These are phyloP conservation scores for Ceratocystis ficicola DNA, from an alignment of 2,329 filamentous ascomycete species.

Conservation along the genomic window DNA sequence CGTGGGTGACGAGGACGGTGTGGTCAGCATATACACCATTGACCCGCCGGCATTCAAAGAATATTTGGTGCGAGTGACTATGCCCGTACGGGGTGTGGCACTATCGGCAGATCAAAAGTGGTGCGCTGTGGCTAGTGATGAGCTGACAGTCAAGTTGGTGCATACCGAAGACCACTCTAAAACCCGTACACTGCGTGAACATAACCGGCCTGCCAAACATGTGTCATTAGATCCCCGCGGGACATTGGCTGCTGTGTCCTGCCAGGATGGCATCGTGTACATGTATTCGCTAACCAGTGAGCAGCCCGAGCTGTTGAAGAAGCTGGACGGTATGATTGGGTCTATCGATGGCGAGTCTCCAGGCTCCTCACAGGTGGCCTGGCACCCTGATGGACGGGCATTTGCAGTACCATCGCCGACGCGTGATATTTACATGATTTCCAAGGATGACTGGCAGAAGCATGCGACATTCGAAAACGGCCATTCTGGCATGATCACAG, in stretches of 20 bases:
- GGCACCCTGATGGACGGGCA: constrained; percentile 90
- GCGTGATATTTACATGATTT: constrained; percentile 73
- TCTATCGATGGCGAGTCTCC: constrained; percentile 55
- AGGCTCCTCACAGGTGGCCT: constrained; percentile 56
- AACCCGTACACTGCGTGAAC: constrained; percentile 69
- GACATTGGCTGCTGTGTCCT: constrained; percentile 64
- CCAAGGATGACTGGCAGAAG: constrained; percentile 78
- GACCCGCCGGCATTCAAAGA: constrained; percentile 58
- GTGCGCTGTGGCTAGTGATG: constrained; percentile 94
- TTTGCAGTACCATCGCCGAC: constrained; percentile 77
- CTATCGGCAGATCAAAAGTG: constrained; percentile 71
- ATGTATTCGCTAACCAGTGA: constrained; percentile 72
- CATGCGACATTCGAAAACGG: constrained; percentile 68
- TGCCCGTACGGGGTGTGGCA: constrained; percentile 76
- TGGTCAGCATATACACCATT: constrained; percentile 87
- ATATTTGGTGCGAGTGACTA: constrained; percentile 68
- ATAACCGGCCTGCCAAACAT: constrained; percentile 79
- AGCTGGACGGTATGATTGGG: constrained; percentile 76
- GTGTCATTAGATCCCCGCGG: constrained; percentile 76
- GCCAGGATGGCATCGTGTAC: constrained; percentile 80
- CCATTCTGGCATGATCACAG: constrained; percentile 74
- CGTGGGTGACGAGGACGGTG: constrained; percentile 84
- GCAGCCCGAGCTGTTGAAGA: constrained; percentile 67
- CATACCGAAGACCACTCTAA: constrained; percentile 65
- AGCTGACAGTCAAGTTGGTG: constrained; percentile 81